These are phyloP conservation scores for Grifola frondosa DNA, from an alignment of 1,284 basidiomycete genomes.

Conservation along the genomic window DNA sequence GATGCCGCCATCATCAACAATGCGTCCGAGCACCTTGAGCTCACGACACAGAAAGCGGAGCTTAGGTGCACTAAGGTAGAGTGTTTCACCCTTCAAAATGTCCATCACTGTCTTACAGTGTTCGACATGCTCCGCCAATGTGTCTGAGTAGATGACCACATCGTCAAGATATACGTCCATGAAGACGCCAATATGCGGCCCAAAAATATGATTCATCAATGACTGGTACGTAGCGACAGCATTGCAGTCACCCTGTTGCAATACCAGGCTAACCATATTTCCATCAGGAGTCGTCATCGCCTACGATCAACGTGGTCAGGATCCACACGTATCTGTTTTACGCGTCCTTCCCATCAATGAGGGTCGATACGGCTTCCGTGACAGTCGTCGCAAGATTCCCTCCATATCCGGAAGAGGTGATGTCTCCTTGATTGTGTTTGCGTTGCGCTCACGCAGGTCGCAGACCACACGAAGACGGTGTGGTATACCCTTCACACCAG, in stretches of 20 bases:
- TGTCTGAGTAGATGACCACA: constrained; percentile 1
- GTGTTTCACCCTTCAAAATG: neutral
- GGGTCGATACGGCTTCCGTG: neutral
- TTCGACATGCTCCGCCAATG: neutral
- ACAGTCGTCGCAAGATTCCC: neutral
- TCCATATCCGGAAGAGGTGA: constrained; percentile 1
- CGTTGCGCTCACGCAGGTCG: constrained; percentile 1
- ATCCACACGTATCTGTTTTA: neutral
- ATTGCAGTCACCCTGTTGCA: constrained; percentile 1
- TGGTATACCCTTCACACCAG: constrained; percentile 1
- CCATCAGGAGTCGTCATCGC: neutral
- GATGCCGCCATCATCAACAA: neutral
- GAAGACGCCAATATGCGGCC: neutral
- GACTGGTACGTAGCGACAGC: neutral
- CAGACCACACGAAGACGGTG: neutral
- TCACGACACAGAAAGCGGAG: neutral
- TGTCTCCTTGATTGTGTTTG: neutral
- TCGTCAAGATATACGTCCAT: constrained; percentile 3
- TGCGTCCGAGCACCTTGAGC: neutral
- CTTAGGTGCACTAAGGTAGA: neutral
- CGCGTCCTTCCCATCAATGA: too few species aligned
- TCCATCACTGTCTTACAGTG: neutral
- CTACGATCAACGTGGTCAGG: neutral
- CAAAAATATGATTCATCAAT: constrained; percentile 1
- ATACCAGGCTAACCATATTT: constrained; percentile 1